phyloP scores from a whole-genome alignment of 2,329 filamentous ascomycete genomes.

The Curvularia hawaiiensis region DNA sequence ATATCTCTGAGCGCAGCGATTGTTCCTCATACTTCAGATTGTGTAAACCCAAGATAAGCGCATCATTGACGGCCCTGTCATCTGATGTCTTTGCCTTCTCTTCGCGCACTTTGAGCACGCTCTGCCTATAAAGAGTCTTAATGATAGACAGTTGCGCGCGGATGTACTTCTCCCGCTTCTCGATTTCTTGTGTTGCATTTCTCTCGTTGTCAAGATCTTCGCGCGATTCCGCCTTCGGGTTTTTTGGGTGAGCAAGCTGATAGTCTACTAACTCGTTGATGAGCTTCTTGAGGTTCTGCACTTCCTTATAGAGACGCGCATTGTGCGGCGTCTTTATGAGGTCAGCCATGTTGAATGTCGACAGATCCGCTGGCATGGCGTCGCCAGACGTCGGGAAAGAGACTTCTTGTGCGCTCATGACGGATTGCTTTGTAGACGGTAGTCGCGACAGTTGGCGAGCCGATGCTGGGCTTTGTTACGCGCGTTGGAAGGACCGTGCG shows the following conservation, averaged over 20 bases:
- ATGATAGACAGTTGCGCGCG: conserved; percentile 64
- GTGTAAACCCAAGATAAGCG: conserved; percentile 88
- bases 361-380: conserved; percentile 20
- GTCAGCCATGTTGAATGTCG: conserved; percentile 30
- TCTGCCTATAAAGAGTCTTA: conserved; percentile 81
- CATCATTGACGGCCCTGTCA: conserved; percentile 87
- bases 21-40: conserved; percentile 97
- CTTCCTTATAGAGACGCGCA: conserved; percentile 36
- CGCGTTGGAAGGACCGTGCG: background rate
- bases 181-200: conserved; percentile 31
- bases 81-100: conserved; percentile 88
- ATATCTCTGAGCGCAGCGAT: conserved; percentile 87
- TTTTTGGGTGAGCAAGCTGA: conserved; percentile 34
- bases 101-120: conserved; percentile 78
- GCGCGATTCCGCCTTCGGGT: conserved; percentile 23
- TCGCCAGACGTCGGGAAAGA: conserved; percentile 6
- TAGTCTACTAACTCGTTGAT: conserved; percentile 42
- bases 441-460: background rate
- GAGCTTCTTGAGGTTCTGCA: conserved; percentile 39
- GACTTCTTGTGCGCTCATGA: conserved; percentile 17
- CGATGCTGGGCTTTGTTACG: background rate
- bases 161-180: conserved; percentile 70
- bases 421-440: background rate
- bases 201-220: conserved; percentile 35
- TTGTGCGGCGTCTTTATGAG: conserved; percentile 41